Base-by-base conservation (phyloP, 2,329 filamentous ascomycete species). In the Epicoccum sorghinum region DNA sequence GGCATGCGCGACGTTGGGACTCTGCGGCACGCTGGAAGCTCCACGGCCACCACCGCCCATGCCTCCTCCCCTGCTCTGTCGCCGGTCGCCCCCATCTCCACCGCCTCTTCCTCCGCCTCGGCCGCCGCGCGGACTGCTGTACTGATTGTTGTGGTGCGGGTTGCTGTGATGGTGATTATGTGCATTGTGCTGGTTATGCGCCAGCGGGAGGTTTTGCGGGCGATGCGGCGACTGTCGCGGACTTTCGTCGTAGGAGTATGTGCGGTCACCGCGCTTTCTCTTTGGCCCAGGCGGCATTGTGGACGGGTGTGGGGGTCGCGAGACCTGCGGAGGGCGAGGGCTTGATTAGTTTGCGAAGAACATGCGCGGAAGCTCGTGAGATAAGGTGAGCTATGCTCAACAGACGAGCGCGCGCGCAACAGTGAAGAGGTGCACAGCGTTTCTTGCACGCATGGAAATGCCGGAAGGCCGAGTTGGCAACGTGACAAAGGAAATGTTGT, bases 241-340 rank as follows among this genome's bases (percentile, higher is more conserved):
- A 59, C 70, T 71, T 47, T 70, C 67, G 38, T 81, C 78, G 45
- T 79, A 71, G 12, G 78, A 75, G 53, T 72, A 75, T 41, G 70
- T 74, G 57, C 77, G 74, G 42, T 82, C 80, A 30, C 75, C 71
- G 54, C 80, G 77, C 77, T 86, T 86, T 58, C 84, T 79, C 77
- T 87, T 87, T 48, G 77, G 75, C 60, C 72, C 73, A 60, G 79
- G 81, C 71, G 81, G 76, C 83, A 85, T 85, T 37, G 29, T 69
- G 59, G 69, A 62, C 65, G 65, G 57, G 61, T 67, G 62, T 64
- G 60, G 64, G 42, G 56, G 59, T 58, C 55, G 61, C 64, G 62
- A 68, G 67, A 60, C 66, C 62, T 55, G 61, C 50, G 58, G 50
- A 60, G 62, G 58, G 58, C 52, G 41, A 52, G 43, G 55, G 51